phyloP scores from a whole-genome alignment of 2,329 filamentous ascomycete species.

The Lasiodiplodia sp. region DNA sequence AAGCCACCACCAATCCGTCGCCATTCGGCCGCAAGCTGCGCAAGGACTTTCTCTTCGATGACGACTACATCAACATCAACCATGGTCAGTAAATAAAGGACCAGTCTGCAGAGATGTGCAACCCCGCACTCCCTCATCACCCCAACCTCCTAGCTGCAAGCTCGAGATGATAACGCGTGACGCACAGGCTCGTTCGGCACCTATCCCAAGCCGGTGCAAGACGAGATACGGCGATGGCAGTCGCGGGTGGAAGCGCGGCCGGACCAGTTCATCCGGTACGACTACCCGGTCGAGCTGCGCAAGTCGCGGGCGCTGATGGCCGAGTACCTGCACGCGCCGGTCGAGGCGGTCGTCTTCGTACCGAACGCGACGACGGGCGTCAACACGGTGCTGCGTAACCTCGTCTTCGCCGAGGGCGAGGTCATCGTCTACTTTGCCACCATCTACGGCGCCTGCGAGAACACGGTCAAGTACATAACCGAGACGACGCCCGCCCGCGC shows the following conservation, averaged over 20 bases:
- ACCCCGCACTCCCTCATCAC: background rate
- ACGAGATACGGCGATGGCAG: constrained; percentile 69
- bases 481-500: constrained; percentile 66
- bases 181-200: constrained; percentile 78
- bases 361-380: constrained; percentile 80
- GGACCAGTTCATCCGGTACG: constrained; percentile 78
- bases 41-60: constrained; percentile 73
- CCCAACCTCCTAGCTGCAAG: background rate
- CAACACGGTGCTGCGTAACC: constrained; percentile 80
- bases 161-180: background rate
- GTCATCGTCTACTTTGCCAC: constrained; percentile 81
- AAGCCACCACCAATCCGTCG: constrained; percentile 7
- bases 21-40: constrained; percentile 62
- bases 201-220: constrained; percentile 69
- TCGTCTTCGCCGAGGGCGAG: constrained; percentile 74
- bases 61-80: constrained; percentile 76
- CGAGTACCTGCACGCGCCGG: constrained; percentile 69
- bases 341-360: constrained; percentile 76
- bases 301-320: constrained; percentile 71
- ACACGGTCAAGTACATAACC: constrained; percentile 73
- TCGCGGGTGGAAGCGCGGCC: constrained; percentile 71
- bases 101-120: background rate
- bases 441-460: constrained; percentile 80
- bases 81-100: constrained; percentile 64
- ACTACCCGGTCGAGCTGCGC: constrained; percentile 69